A percentile compares a stretch with the other conserved stretches of the same genome.
These are phyloP conservation scores for Hypoxylon sp. DNA, from an alignment of 2,329 filamentous ascomycete species.

Conservation along the genomic window DNA sequence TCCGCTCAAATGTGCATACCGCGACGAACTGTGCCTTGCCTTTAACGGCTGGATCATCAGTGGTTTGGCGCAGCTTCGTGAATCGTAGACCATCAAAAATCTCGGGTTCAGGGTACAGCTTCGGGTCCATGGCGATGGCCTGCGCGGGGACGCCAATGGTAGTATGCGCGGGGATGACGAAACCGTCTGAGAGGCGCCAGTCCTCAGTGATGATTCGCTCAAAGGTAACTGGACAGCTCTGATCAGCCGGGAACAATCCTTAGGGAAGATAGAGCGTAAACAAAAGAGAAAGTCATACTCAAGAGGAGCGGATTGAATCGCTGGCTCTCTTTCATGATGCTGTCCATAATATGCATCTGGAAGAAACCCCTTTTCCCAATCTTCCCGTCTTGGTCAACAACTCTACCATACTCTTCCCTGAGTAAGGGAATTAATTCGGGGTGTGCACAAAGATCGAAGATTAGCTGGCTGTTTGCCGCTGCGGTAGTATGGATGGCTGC, in stretches of 20 bases:
- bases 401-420: slow-evolving; percentile 56
- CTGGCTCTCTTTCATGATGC: slow-evolving; percentile 57
- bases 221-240: slow-evolving; percentile 38
- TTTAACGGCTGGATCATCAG: slow-evolving; percentile 30
- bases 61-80: slow-evolving; percentile 39
- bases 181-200: slow-evolving; percentile 51
- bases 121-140: slow-evolving; percentile 42
- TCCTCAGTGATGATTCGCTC: slow-evolving; percentile 43
- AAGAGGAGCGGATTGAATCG: slow-evolving; percentile 50
- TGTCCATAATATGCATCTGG: slow-evolving; percentile 54
- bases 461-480: slow-evolving; percentile 47
- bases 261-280: neutral
- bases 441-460: slow-evolving; percentile 49
- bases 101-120: slow-evolving; percentile 40
- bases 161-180: slow-evolving; percentile 51
- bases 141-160: slow-evolving; percentile 48
- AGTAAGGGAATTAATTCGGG: slow-evolving; percentile 60
- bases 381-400: slow-evolving; percentile 39
- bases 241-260: neutral
- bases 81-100: slow-evolving; percentile 50
- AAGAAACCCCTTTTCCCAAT: slow-evolving; percentile 36
- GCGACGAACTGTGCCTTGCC: slow-evolving; percentile 53
- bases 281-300: slow-evolving; percentile 35
- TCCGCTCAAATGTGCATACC: slow-evolving; percentile 6
- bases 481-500: slow-evolving; percentile 53